These are phyloP conservation scores for Blumeriella jaapii DNA, from an alignment of 2,329 filamentous ascomycete species.

Conservation along the genomic window DNA sequence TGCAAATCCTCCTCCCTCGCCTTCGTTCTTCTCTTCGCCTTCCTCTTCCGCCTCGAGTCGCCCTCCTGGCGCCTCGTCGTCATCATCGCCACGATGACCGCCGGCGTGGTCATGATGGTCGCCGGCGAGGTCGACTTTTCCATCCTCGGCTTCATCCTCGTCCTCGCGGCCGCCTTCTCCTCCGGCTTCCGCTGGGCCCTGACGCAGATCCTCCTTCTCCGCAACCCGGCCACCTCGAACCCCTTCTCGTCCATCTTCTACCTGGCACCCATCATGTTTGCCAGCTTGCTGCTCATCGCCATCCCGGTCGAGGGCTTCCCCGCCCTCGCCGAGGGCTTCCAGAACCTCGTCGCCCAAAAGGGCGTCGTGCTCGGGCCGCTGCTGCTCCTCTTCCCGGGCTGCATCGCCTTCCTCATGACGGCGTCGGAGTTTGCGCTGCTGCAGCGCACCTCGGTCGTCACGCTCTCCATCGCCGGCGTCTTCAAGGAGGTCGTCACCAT, in stretches of 20 bases:
- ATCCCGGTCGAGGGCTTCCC: conserved; percentile 73
- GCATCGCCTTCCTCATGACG: conserved; percentile 93
- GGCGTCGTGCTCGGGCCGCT: conserved; percentile 54
- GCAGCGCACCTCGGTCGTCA: conserved; percentile 90
- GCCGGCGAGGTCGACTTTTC: conserved; percentile 89
- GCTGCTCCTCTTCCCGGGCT: conserved; percentile 79
- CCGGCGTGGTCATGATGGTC: conserved; percentile 96
- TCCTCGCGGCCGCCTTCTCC: conserved; percentile 89
- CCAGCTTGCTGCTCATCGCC: conserved; percentile 67
- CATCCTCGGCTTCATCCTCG: conserved; percentile 73
- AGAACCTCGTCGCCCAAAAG: conserved; percentile 51
- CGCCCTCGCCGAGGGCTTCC: conserved; percentile 55
- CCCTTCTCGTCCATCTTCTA: conserved; percentile 97
- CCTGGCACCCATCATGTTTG: conserved; percentile 94
- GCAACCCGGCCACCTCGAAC: conserved; percentile 90
- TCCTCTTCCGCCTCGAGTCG: conserved; percentile 80
- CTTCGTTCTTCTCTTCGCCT: conserved; percentile 91
- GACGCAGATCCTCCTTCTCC: conserved; percentile 90
- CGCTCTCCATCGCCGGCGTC: conserved; percentile 89
- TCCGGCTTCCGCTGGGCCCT: conserved; percentile 96
- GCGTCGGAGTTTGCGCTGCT: conserved; percentile 90
- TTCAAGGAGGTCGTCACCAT: conserved; percentile 99
- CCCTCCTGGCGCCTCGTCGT: conserved; percentile 75
- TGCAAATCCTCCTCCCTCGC: conserved; percentile 95
- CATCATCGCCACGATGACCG: conserved; percentile 86